phyloP scores from a whole-genome alignment of 2,329 filamentous ascomycete genomes.

The Colletotrichum tanaceti region DNA sequence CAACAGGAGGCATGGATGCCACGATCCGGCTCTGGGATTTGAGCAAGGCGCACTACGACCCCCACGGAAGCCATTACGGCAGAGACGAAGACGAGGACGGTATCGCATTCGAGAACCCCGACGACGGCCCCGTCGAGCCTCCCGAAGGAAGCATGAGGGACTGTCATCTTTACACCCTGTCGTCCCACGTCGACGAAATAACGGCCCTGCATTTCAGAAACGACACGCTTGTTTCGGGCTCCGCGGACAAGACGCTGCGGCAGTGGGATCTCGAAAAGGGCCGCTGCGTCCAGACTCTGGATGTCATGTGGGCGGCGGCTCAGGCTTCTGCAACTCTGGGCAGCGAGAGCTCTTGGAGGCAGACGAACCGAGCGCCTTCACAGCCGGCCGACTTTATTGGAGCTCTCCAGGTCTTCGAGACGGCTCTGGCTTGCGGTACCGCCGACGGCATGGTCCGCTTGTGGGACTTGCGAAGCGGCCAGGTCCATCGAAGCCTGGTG shows the following conservation, averaged over 20 bases:
- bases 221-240: constrained; percentile 92
- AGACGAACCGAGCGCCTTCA: constrained; percentile 73
- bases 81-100: constrained; percentile 71
- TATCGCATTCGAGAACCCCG: constrained; percentile 78
- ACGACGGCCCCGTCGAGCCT: constrained; percentile 75
- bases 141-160: constrained; percentile 86
- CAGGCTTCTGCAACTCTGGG: constrained; percentile 81
- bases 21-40: constrained; percentile 96
- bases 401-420: constrained; percentile 94
- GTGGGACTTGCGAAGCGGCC: constrained; percentile 96
- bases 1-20: constrained; percentile 93
- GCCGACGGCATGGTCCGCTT: constrained; percentile 96
- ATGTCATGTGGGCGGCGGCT: constrained; percentile 97
- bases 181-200: constrained; percentile 92
- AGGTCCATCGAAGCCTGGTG: constrained; percentile 95
- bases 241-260: constrained; percentile 94
- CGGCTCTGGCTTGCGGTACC: constrained; percentile 93
- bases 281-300: constrained; percentile 96
- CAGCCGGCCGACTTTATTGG: constrained; percentile 90
- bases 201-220: constrained; percentile 92
- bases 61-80: constrained; percentile 70
- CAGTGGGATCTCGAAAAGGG: constrained; percentile 98
- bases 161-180: constrained; percentile 87
- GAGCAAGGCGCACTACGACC: constrained; percentile 86
- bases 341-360: constrained; percentile 76